phyloP scores from a whole-genome alignment of 805 yeast species.

The Candida ovalis region DNA sequence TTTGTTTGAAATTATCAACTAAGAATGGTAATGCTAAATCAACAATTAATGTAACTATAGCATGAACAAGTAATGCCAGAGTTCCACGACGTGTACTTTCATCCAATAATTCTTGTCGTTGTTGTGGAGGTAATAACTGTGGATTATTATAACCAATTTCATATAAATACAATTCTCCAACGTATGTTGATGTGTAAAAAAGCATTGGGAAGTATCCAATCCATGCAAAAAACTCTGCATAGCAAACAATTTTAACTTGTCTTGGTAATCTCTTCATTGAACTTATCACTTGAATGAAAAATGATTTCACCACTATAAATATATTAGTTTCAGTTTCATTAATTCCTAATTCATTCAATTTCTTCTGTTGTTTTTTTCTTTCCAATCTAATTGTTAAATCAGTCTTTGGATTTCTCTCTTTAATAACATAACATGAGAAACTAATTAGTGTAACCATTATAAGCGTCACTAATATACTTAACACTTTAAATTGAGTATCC shows the following conservation, averaged over 20 bases:
- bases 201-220: constrained; percentile 64
- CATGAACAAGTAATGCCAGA: constrained; percentile 45
- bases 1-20: constrained; percentile 21
- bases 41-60: constrained; percentile 42
- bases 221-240: constrained; percentile 63
- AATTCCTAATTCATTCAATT: constrained; percentile 35
- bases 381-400: constrained; percentile 38
- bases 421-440: constrained; percentile 37
- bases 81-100: constrained; percentile 51
- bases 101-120: constrained; percentile 34
- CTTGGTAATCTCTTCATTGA: constrained; percentile 42
- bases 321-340: constrained; percentile 23
- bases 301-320: constrained; percentile 20
- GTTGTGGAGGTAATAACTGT: constrained; percentile 37
- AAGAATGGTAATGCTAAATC: constrained; percentile 44
- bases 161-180: constrained; percentile 51
- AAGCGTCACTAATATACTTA: constrained; percentile 40
- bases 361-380: constrained; percentile 30
- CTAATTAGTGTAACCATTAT: constrained; percentile 39
- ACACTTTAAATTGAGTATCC: constrained; percentile 47
- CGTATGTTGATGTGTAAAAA: constrained; percentile 62
- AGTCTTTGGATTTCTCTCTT: constrained; percentile 46
- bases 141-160: constrained; percentile 38
- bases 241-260: constrained; percentile 48
- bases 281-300: constrained; percentile 32